A percentile compares a stretch with the other conserved stretches of the same genome.
Conservation (phyloP, 306 rosid species). For the Prunus persica region Prunus_persica_NCBIv2 NC_034009.1:31971001-31971500, state of each 20-base stretch:
- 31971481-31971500: neutral
- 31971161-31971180: neutral
- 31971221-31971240: too few species aligned
- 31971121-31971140: neutral
- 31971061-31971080: neutral
- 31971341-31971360: neutral
- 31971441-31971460: conserved; percentile 15
- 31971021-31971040: neutral
- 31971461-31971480: neutral
- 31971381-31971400: neutral
- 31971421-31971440: conserved; percentile 19
- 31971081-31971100: neutral
- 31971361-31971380: neutral
- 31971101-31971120: neutral
- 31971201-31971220: too few species aligned
- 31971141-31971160: neutral
- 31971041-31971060: too few species aligned
- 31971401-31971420: conserved; percentile 29
- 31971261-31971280: too few species aligned
- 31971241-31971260: too few species aligned
- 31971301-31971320: neutral
- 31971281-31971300: too few species aligned
- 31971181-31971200: too few species aligned
- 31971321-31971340: too few species aligned
- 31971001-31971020: neutral